Evolutionary conservation across 2,329 filamentous ascomycete genomes (phyloP), one percentile per base, ranked within the genome.

Genomic region (Scedosporium apiospermum): DNA sequence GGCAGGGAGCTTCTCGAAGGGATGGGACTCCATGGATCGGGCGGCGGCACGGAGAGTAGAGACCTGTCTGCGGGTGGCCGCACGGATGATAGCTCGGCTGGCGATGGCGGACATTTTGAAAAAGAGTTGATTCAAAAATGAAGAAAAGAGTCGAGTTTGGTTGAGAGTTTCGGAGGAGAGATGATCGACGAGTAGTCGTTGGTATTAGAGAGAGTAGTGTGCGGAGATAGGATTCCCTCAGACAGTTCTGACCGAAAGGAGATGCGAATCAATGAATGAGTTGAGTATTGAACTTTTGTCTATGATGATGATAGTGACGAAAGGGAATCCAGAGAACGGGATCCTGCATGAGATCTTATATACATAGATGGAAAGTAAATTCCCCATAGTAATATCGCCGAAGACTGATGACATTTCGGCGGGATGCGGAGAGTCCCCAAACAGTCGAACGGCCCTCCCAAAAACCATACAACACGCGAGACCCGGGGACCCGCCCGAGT

Each of bases 1-100:
- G 16, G 65, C 60, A 53, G 73, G 67, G 14, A 73, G 65, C 58
- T 73, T 70, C 66, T 74, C 70, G 57, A 75, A 74, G 62, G 73
- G 72, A 61, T 76, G 74, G 62, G 73, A 53, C 65, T 76, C 74
- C 66, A 73, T 69, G 41, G 69, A 66, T 61, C 72, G 72, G 44
- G 69, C 70, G 42, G 69, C 70, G 42, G 67, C 68, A 62, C 74
- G 72, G 51, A 74, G 66, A 46, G 74, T 67, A 64, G 74, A 76
- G 67, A 74, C 74, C 21, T 72, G 71, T 51, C 74, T 70, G 62
- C 70, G 69, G 62, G 68, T 65, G 62, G 66, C 65, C 42, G 61
- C 57, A 26, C 62, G 61, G 57, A 58, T 18, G 64, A 61, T 46
- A 51, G 57, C 41, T 21, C 62, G 62, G 57, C 55, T 30, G 9